Evolutionary conservation across 805 yeast genomes (phyloP).

Genomic region (Candida methanosorbosa): DNA sequence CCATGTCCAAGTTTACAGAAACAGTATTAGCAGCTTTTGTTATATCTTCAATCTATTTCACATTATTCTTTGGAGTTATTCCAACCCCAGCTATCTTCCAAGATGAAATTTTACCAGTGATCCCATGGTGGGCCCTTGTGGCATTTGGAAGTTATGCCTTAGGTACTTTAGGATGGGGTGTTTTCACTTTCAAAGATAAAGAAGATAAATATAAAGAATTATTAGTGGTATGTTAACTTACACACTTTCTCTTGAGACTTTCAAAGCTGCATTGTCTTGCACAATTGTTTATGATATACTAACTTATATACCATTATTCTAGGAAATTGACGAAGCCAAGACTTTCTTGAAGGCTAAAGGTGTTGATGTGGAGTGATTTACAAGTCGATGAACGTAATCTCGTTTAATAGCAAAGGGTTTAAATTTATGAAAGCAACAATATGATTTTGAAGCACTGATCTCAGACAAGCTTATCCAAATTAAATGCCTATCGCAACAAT

Average conservation of each 20-base stretch:
- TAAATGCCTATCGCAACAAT: too few species aligned
- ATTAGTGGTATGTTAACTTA: constrained; percentile 21
- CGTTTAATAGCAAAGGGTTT: too few species aligned
- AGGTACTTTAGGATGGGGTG: constrained; percentile 62
- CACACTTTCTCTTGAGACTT: too few species aligned
- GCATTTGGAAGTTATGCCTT: constrained; percentile 63
- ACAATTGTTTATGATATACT: too few species aligned
- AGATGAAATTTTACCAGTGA: constrained; percentile 48
- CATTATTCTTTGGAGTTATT: constrained; percentile 40
- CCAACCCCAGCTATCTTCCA: constrained; percentile 44
- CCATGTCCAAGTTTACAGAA: constrained; percentile 64
- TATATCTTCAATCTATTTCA: constrained; percentile 43
- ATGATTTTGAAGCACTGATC: too few species aligned
- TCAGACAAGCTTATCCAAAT: too few species aligned
- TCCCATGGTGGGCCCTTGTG: constrained; percentile 66
- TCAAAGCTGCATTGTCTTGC: too few species aligned
- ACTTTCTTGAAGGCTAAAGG: constrained; percentile 46
- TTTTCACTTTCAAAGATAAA: constrained; percentile 61
- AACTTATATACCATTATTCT: constrained; percentile 1
- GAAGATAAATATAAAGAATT: constrained; percentile 58
- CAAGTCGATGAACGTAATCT: too few species aligned
- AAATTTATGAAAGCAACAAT: too few species aligned
- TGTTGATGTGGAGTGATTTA: constrained; percentile 36
- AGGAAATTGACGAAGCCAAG: constrained; percentile 56
- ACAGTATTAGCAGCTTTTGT: constrained; percentile 38